Conservation (phyloP, 352 stramenopile genomes). For the Phytophthora hibernalis region DNA sequence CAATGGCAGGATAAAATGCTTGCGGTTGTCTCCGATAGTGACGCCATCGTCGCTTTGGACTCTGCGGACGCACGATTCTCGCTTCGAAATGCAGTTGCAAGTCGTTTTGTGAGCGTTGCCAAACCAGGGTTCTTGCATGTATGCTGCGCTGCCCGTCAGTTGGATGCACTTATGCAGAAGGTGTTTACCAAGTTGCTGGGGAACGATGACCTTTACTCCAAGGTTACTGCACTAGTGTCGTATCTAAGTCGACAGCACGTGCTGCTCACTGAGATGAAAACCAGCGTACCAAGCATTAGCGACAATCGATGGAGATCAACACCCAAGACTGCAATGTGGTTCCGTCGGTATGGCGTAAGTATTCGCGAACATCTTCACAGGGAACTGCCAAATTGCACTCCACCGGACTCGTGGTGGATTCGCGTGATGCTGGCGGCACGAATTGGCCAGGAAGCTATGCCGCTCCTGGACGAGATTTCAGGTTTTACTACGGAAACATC, state of each 20-base stretch:
- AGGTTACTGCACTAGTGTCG: slow-evolving; percentile 27
- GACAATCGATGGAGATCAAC: slow-evolving; percentile 30
- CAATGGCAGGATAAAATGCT: slow-evolving; percentile 30
- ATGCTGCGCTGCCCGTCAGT: slow-evolving; percentile 25
- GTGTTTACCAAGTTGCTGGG: slow-evolving; percentile 33
- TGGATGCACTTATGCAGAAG: slow-evolving; percentile 30
- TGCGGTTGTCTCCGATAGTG: slow-evolving; percentile 31
- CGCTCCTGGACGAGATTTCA: slow-evolving; percentile 29
- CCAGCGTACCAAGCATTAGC: slow-evolving; percentile 13
- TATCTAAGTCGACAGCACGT: slow-evolving; percentile 31
- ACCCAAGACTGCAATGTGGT: slow-evolving; percentile 28
- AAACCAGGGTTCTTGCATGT: slow-evolving; percentile 32
- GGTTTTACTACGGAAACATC: slow-evolving; percentile 13
- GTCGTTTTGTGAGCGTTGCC: slow-evolving; percentile 26
- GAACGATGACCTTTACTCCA: slow-evolving; percentile 27
- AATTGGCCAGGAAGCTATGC: slow-evolving; percentile 26
- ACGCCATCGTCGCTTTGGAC: slow-evolving; percentile 19
- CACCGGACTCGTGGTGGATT: slow-evolving; percentile 33
- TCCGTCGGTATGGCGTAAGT: slow-evolving; percentile 23
- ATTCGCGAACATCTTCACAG: slow-evolving; percentile 29
- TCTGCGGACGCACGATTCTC: slow-evolving; percentile 20
- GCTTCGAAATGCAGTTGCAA: slow-evolving; percentile 32
- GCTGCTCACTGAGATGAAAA: slow-evolving; percentile 27
- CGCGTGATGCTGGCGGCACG: slow-evolving; percentile 24
- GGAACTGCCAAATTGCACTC: slow-evolving; percentile 16